phyloP scores from a whole-genome alignment of 495 filamentous ascomycete species.

The Hyphodiscus hymeniophilus region DNA sequence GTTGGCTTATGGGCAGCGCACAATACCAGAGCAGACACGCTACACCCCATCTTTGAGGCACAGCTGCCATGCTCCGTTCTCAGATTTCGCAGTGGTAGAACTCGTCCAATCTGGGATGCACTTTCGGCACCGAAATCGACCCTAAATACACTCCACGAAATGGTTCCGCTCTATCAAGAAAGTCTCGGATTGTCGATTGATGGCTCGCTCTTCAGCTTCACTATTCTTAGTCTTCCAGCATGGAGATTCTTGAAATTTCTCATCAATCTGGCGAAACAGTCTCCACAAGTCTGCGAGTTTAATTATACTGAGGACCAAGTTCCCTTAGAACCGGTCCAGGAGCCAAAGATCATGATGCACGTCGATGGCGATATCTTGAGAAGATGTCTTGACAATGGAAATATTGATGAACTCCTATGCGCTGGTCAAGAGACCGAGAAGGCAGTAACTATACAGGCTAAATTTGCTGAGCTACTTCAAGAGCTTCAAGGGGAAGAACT shows the following conservation, averaged over 20 bases:
- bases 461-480: constrained; percentile 20
- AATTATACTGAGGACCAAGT: constrained; percentile 9
- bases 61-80: constrained; percentile 40
- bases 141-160: no score
- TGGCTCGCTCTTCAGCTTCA: constrained; percentile 56
- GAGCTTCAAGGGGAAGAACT: constrained; percentile 10
- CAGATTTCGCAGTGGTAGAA: constrained; percentile 34
- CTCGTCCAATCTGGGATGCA: constrained; percentile 34
- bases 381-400: constrained; percentile 40
- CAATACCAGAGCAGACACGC: constrained; percentile 31
- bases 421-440: constrained; percentile 20
- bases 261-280: constrained; percentile 44
- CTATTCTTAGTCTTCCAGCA: constrained; percentile 41
- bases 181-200: constrained; percentile 57
- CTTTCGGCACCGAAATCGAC: constrained; percentile 2
- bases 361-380: constrained; percentile 61
- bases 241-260: constrained; percentile 57
- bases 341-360: constrained; percentile 42
- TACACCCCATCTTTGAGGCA: constrained; percentile 38
- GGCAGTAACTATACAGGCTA: constrained; percentile 27
- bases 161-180: constrained; percentile 23
- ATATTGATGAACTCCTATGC: constrained; percentile 35
- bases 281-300: constrained; percentile 16
- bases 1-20: constrained; percentile 43
- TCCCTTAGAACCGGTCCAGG: constrained; percentile 18